These are phyloP conservation scores for Aristolochia contorta DNA, from an alignment of 164 flowering plant species.

Conservation along the genomic window DNA sequence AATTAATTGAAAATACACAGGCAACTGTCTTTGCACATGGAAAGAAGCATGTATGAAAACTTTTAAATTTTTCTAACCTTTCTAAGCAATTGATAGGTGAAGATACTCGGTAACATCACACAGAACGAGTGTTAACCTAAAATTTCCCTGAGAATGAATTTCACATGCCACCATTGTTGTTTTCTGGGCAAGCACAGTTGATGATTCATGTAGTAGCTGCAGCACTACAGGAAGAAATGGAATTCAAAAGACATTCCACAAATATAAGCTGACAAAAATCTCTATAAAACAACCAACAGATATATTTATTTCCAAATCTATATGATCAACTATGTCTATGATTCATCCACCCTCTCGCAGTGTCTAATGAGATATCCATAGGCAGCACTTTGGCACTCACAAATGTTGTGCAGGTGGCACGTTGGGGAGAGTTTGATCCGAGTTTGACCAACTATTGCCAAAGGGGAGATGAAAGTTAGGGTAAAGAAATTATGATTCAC, in stretches of 20 bases:
- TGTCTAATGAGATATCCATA: slow-evolving; percentile 90
- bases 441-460: too few species aligned
- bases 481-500: too few species aligned
- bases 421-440: too few species aligned
- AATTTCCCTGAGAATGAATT: not conserved
- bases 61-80: too few species aligned
- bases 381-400: slow-evolving; percentile 94
- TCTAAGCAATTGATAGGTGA: not conserved
- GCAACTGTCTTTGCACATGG: too few species aligned
- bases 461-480: too few species aligned
- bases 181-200: slow-evolving; percentile 83
- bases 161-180: slow-evolving; percentile 69
- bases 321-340: slow-evolving; percentile 89
- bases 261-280: not conserved
- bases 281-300: not conserved
- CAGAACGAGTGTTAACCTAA: not conserved
- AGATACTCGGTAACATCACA: not conserved
- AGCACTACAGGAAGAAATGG: slow-evolving; percentile 69
- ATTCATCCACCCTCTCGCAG: slow-evolving; percentile 99
- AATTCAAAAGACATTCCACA: not conserved
- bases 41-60: too few species aligned
- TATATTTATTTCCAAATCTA: slow-evolving; percentile 73
- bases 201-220: slow-evolving; percentile 90
- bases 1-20: too few species aligned
- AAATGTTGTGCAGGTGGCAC: slow-evolving; percentile 81